Base-by-base conservation (phyloP, 108 stramenopile genomes). In the Heterococcus sp. region DNA sequence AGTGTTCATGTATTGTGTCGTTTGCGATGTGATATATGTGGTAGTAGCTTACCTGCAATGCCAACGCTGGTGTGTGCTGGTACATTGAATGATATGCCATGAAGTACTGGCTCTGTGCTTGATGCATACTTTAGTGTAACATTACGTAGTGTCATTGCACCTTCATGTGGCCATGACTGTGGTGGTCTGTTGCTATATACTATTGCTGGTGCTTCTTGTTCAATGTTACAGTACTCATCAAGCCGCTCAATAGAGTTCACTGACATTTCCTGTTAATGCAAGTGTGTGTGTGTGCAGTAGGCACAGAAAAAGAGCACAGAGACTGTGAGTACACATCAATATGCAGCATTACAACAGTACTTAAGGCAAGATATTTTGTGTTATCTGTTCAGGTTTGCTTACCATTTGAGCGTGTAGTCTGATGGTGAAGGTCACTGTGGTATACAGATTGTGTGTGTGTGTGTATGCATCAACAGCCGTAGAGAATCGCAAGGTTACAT, bases 311-410 rank as follows among this genome's bases (percentile, higher is more conserved):
- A 85, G 90, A 95, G 3, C 92, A 91, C 38, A 98, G 90, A 5
- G 93, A 87, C 35, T 95, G 86, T 4, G 94, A 95, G 21, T 93
- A 94, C 29, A 94, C 69, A 27, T 93, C 93, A 1, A 94, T 93
- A 74, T 67, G 37, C 28, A 40, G 35, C 4, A 21, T 26, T 14
- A 14, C 58, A 14, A 14, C 27, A 38, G 3, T 8, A n/a, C 89
- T 66, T 30, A 96, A 92, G 0, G 91, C 79, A 71, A 87, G 90
- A 11, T 94, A n/a, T n/a, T n/a, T n/a, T n/a, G n/a, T n/a, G n/a
- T n/a, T n/a, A n/a, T n/a, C n/a, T n/a, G n/a, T n/a, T n/a, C n/a
- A n/a, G n/a, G n/a, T n/a, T n/a, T n/a, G n/a, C n/a, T n/a, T n/a
- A n/a, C n/a, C n/a, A n/a, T n/a, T n/a, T n/a, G n/a, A n/a, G n/a